phyloP scores from a whole-genome alignment of 805 yeast genomes.

The Candida yuanshanica region DNA sequence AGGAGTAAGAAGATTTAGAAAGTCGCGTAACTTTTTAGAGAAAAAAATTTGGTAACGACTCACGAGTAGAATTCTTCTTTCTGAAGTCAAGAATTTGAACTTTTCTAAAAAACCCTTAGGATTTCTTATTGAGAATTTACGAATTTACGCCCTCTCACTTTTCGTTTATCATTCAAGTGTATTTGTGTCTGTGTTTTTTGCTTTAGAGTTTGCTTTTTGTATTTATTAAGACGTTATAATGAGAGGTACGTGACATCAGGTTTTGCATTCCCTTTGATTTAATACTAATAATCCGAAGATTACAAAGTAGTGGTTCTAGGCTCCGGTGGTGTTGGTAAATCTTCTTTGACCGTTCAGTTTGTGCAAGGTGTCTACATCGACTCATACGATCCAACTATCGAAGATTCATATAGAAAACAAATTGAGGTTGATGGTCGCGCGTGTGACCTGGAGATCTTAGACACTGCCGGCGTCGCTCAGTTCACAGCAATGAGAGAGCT shows the following conservation, averaged over 20 bases:
- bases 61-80: not conserved
- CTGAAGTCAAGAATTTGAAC: no score
- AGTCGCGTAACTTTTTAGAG: not conserved
- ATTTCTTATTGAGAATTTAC: no score
- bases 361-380: slow-evolving; percentile 89
- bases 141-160: not conserved
- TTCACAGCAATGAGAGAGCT: slow-evolving; percentile 93
- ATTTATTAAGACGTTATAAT: no score
- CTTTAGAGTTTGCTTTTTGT: no score
- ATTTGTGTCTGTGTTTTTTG: not conserved
- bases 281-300: slow-evolving; percentile 35
- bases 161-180: no score
- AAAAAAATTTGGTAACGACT: no score
- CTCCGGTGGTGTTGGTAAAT: slow-evolving; percentile 97
- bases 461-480: slow-evolving; percentile 93
- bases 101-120: no score
- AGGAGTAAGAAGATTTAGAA: not conserved
- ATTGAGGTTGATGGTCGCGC: slow-evolving; percentile 84
- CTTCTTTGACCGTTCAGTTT: slow-evolving; percentile 87
- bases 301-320: slow-evolving; percentile 90
- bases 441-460: slow-evolving; percentile 81
- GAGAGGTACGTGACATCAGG: slow-evolving; percentile 15
- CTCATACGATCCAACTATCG: slow-evolving; percentile 94
- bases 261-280: not conserved
- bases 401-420: slow-evolving; percentile 88